A percentile compares a stretch with the other conserved stretches of the same genome.
These are phyloP conservation scores for Cyberlindnera sargentensis DNA, from an alignment of 805 yeast species.

Conservation along the genomic window DNA sequence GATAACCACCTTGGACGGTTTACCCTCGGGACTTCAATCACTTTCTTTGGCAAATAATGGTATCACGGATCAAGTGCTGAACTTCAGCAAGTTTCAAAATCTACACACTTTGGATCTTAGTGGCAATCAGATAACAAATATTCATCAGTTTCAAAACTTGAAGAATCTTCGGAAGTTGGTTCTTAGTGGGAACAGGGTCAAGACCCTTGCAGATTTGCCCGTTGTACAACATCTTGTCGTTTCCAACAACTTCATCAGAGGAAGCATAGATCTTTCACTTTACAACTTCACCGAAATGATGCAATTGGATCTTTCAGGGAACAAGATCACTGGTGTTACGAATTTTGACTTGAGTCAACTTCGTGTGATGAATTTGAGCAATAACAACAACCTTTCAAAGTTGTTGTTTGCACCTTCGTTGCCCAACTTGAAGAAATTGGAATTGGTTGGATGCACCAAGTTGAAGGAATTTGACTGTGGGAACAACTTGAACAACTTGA, in stretches of 20 bases:
- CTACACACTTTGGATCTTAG: constrained; percentile 32
- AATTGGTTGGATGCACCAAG: not conserved
- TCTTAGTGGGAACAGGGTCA: not conserved
- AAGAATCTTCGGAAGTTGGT: constrained; percentile 20
- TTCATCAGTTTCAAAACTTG: constrained; percentile 22
- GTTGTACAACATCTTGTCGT: constrained; percentile 29
- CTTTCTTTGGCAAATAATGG: constrained; percentile 13
- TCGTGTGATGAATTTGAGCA: constrained; percentile 9
- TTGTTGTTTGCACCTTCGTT: not conserved
- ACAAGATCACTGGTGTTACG: constrained; percentile 6
- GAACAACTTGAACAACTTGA: not conserved
- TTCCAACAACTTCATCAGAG: constrained; percentile 28
- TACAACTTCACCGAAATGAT: constrained; percentile 12
- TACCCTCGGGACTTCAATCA: constrained; percentile 9
- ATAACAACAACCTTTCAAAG: constrained; percentile 9
- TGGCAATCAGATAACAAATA: constrained; percentile 31
- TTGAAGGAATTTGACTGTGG: not conserved
- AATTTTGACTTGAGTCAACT: constrained; percentile 10
- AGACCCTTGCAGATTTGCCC: constrained; percentile 3
- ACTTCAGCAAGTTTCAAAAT: constrained; percentile 10
- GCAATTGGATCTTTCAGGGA: constrained; percentile 10
- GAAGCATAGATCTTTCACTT: constrained; percentile 3
- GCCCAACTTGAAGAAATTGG: constrained; percentile 1
- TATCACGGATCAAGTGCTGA: constrained; percentile 17
- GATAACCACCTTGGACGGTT: constrained; percentile 20